These are phyloP conservation scores for Ceratonia siliqua DNA, from an alignment of 306 rosid species.

Conservation along the genomic window DNA sequence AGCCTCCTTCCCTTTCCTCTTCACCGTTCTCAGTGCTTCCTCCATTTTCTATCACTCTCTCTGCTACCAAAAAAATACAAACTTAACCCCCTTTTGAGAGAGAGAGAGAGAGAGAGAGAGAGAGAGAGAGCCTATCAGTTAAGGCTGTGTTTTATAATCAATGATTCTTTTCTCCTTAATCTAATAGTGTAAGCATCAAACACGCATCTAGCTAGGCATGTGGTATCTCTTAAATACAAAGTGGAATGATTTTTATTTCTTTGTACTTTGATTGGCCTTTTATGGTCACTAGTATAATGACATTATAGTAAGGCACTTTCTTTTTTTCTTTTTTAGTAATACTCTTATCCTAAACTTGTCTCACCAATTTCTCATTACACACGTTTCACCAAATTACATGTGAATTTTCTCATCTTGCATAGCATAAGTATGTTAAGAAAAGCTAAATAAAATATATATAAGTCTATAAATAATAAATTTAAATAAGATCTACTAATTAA, in stretches of 20 bases:
- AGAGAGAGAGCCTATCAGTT: neutral
- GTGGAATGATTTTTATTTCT: neutral
- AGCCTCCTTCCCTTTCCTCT: constrained; percentile 10
- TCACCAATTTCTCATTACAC: no score
- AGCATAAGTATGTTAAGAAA: no score
- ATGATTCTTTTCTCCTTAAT: neutral
- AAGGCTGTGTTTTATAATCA: neutral
- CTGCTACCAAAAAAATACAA: neutral
- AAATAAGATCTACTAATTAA: no score
- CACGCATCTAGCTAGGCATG: neutral
- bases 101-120: no score
- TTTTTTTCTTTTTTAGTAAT: no score
- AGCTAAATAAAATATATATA: no score
- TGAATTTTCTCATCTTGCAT: no score
- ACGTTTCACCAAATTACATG: no score
- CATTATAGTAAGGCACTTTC: no score
- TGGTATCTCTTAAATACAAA: neutral
- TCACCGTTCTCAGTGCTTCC: constrained; percentile 23
- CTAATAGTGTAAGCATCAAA: neutral
- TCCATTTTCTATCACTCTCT: constrained; percentile 34
- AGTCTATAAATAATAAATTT: no score
- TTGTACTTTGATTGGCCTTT: neutral
- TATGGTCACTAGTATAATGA: neutral
- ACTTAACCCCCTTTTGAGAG: neutral
- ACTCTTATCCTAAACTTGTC: no score